These are phyloP conservation scores for Termitomyces sp. DNA, from an alignment of 768 basidiomycete species.

Conservation along the genomic window DNA sequence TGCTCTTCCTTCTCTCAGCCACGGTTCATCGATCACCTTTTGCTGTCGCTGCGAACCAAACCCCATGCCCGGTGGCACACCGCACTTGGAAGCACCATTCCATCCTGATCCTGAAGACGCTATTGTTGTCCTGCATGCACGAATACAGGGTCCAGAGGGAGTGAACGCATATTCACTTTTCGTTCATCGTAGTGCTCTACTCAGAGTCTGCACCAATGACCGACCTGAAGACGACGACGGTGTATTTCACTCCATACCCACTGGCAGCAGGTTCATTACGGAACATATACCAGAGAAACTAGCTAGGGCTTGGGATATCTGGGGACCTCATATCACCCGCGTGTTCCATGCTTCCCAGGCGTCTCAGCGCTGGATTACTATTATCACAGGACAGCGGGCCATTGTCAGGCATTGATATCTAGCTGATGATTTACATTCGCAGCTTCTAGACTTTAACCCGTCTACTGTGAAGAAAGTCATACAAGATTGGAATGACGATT, in stretches of 20 bases:
- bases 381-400: conserved; percentile 21
- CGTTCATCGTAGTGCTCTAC: conserved; percentile 9
- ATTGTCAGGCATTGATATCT: conserved; percentile 5
- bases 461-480: neutral
- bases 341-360: conserved; percentile 8
- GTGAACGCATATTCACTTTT: conserved; percentile 7
- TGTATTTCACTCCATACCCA: too few species aligned
- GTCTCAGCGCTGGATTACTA: conserved; percentile 20
- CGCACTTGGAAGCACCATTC: conserved; percentile 7
- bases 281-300: neutral
- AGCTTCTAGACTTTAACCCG: conserved; percentile 11
- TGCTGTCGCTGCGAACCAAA: conserved; percentile 16
- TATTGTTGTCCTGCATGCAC: conserved; percentile 11
- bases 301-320: conserved; percentile 13
- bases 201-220: conserved; percentile 1
- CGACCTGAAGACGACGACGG: neutral
- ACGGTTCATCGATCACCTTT: neutral
- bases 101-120: conserved; percentile 7
- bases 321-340: conserved; percentile 21
- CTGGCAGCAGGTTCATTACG: too few species aligned
- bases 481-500: neutral
- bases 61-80: conserved; percentile 2
- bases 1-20: neutral
- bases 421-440: neutral
- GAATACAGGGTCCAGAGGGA: neutral